phyloP scores from a whole-genome alignment of 1,139 yeast genomes.

The Oligophagozyma castellii region DNA sequence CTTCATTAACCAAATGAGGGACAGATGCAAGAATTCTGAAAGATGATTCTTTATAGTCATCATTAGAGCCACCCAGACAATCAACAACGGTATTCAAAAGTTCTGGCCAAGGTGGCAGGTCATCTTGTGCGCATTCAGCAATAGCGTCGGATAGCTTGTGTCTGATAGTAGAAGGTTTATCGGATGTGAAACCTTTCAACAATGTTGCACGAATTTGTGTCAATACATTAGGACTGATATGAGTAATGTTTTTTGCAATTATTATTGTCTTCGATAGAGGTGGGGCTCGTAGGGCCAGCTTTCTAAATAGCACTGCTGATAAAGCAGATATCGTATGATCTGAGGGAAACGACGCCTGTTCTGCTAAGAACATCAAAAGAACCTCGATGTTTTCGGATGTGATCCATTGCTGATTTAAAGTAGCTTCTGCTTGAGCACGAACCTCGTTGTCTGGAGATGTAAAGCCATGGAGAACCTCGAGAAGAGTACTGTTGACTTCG shows the following conservation, averaged over 20 bases:
- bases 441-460: slow-evolving; percentile 63
- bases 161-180: slow-evolving; percentile 54
- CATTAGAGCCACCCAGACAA: slow-evolving; percentile 47
- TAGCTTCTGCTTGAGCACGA: slow-evolving; percentile 68
- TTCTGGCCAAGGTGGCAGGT: slow-evolving; percentile 57
- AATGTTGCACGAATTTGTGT: slow-evolving; percentile 51
- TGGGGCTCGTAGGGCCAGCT: slow-evolving; percentile 62
- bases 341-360: slow-evolving; percentile 42
- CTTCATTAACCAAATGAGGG: slow-evolving; percentile 60
- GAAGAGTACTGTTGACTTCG: slow-evolving; percentile 43
- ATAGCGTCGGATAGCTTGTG: slow-evolving; percentile 91
- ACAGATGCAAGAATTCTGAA: slow-evolving; percentile 79
- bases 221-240: slow-evolving; percentile 44
- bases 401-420: slow-evolving; percentile 66
- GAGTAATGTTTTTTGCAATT: slow-evolving; percentile 67
- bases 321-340: slow-evolving; percentile 30
- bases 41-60: slow-evolving; percentile 78
- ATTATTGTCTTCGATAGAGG: slow-evolving; percentile 37
- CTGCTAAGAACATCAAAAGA: slow-evolving; percentile 67
- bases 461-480: slow-evolving; percentile 50
- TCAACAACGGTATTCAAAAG: slow-evolving; percentile 61
- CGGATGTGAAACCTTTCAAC: slow-evolving; percentile 57
- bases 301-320: slow-evolving; percentile 73
- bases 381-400: slow-evolving; percentile 48
- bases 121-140: slow-evolving; percentile 75